Evolutionary conservation across 129 eudicot species (phyloP), one percentile per base, ranked within the genome.

Genomic region (Glebionis coronaria): DNA sequence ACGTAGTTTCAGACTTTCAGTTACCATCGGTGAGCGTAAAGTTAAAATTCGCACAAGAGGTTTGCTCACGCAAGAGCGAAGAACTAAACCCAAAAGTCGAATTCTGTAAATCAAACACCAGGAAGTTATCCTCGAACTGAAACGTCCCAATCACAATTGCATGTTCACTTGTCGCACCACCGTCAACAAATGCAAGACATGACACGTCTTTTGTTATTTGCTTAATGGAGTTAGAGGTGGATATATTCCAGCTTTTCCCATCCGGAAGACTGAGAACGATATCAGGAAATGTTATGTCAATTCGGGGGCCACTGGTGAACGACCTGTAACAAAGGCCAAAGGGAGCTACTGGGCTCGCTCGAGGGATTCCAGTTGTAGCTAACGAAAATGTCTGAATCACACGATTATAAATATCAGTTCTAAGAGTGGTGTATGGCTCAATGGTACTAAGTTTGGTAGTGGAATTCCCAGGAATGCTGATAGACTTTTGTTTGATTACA

Each of bases 51-150:
- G 66, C 62, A 76, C 90, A 84, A 2, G 84, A 68, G 9, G 90
- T 84, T 40, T 68, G 31, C 38, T 27, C 12, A n/a, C 29, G 63
- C 10, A 81, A 65, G 67, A 84, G 18, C 13, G 81, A 57, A 21
- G 82, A 72, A 58, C 84, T 84, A 65, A 84, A 84, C 4, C 90
- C 90, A 3, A 84, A 65, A 68, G 68, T 73, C 11, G 80, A 81
- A 46, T 70, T 72, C 44, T 56, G 80, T 27, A 78, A 45, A 76
- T 84, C 84, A 75, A 84, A 84, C 70, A 47, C 38, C 69, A 79
- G 12, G 44, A 82, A 75, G 54, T 76, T 79, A 18, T 82, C 74
- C 52, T 82, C 81, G 9, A 82, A 60, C 69, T 82, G 81, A 67
- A 58, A 75, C 2, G 76, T 61, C 27, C 87, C 87, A 1, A 82